Conservation (phyloP, 2,329 filamentous ascomycete genomes). For the Furcasterigmium sp. region DNA sequence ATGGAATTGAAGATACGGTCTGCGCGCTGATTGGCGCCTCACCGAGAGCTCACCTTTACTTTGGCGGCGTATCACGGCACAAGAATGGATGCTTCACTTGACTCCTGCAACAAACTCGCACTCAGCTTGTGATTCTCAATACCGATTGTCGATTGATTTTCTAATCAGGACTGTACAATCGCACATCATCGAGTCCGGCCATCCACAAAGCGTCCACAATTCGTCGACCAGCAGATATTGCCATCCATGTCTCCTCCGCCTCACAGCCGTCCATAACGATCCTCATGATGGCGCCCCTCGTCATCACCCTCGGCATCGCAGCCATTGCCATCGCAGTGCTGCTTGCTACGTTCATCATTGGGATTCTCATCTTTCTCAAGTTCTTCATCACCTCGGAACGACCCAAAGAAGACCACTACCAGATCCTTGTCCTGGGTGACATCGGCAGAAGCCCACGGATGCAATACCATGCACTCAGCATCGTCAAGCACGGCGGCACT, state of each 20-base stretch:
- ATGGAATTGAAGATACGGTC: too few species aligned
- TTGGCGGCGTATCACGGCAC: not conserved
- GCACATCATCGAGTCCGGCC: too few species aligned
- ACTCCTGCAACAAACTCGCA: too few species aligned
- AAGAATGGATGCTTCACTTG: not conserved
- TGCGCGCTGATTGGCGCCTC: too few species aligned
- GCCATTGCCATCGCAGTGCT: conserved; percentile 7
- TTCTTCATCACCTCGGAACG: conserved; percentile 14
- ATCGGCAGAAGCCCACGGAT: conserved; percentile 95
- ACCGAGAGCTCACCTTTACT: too few species aligned
- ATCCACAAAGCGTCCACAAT: too few species aligned
- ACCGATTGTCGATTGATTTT: too few species aligned
- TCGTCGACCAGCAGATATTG: not conserved
- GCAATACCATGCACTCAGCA: conserved; percentile 95
- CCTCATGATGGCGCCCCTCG: conserved; percentile 6
- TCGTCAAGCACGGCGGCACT: conserved; percentile 72
- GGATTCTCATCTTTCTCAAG: not conserved
- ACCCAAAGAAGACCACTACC: conserved; percentile 45
- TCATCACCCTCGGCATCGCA: conserved; percentile 5
- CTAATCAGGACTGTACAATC: too few species aligned
- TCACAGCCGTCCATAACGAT: too few species aligned
- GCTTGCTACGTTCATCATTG: conserved; percentile 12
- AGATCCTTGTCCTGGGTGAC: conserved; percentile 89
- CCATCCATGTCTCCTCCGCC: not conserved
- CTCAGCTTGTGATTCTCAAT: too few species aligned